Evolutionary conservation across 768 basidiomycete species (phyloP).

Genomic region (Thelephora aurantiotincta): DNA sequence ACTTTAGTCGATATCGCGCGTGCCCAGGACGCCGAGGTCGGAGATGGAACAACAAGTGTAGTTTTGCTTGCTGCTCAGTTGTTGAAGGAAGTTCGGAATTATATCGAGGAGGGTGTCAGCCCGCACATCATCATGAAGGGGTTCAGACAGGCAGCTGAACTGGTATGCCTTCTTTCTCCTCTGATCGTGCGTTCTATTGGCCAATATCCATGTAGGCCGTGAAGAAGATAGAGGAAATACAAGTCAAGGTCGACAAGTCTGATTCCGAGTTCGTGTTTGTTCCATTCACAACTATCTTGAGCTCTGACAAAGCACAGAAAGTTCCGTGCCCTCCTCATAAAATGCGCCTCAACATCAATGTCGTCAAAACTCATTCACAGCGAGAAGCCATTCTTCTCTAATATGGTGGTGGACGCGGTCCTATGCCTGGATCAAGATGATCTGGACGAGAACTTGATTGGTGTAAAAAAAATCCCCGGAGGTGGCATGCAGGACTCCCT

Average conservation of each 20-base stretch:
- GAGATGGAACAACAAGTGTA: slow-evolving; percentile 95
- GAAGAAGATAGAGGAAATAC: slow-evolving; percentile 77
- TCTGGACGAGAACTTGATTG: slow-evolving; percentile 90
- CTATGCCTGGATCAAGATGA: slow-evolving; percentile 85
- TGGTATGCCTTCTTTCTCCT: slow-evolving; percentile 37
- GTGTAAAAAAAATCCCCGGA: slow-evolving; percentile 94
- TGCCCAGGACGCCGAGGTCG: slow-evolving; percentile 96
- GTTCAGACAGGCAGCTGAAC: slow-evolving; percentile 71
- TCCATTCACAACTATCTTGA: neutral
- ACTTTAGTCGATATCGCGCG: slow-evolving; percentile 98
- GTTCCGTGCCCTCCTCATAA: slow-evolving; percentile 87
- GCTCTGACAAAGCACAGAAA: slow-evolving; percentile 32
- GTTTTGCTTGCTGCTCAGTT: slow-evolving; percentile 90
- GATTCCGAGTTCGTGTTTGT: slow-evolving; percentile 62
- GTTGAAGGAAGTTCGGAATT: slow-evolving; percentile 80
- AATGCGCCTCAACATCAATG: slow-evolving; percentile 99
- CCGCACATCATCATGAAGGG: slow-evolving; percentile 98
- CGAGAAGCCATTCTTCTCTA: slow-evolving; percentile 96
- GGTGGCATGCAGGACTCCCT: slow-evolving; percentile 96
- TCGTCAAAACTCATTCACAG: slow-evolving; percentile 98
- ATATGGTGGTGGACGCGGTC: slow-evolving; percentile 98
- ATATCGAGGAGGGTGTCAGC: slow-evolving; percentile 94
- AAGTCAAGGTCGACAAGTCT: slow-evolving; percentile 80
- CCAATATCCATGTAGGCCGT: slow-evolving; percentile 42
- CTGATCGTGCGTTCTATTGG: slow-evolving; percentile 4